Base-by-base conservation (phyloP, 2,329 filamentous ascomycete genomes). In the Cryphonectria nitschkei region DNA sequence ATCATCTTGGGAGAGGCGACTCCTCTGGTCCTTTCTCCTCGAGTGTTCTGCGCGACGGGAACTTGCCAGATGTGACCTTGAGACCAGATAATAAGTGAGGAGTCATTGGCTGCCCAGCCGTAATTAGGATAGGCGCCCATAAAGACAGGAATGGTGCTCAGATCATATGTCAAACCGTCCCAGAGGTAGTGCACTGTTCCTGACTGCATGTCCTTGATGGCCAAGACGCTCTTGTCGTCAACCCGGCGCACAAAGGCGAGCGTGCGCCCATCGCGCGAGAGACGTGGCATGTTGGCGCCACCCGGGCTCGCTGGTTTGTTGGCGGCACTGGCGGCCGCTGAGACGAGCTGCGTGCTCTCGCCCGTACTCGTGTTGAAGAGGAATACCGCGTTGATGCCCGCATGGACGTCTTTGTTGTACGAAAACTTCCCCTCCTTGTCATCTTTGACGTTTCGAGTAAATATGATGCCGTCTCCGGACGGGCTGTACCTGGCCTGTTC, bases 381-480 rank as follows among this genome's bases (percentile, higher is more conserved):
- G 50, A 52, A 52, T 2, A 52, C 50, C 19, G 50, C 50, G 14
- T 52, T 52, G 50, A 52, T 52, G 19, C 50, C 50, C 3, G 50
- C 50, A 52, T 52, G 50, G 50, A 52, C 50, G 50, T 52, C 50
- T n/a, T 52, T 52, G 50, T 52, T 52, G 50, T 52, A 52, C 50
- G 50, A 52, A 19, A 52, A 52, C 50, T 52, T 52, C 16, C 50
- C 50, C 50, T 52, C 50, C 2, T 52, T 3, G 50, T 52, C 50
- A 52, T 52, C 50, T 19, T 52, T 19, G 19, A 52, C 50, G 50
- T 52, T 52, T 9, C 37, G 37, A 11, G 37, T 39, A 11, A 39
- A 39, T 3, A 39, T 39, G 9, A 39, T 39, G 37, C 37, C 37
- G 37, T 39, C 37, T 39, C 37, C 37, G 37, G 37, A 11, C 7